phyloP scores from a whole-genome alignment of 768 basidiomycete species.

The Termitomyces sp. region DNA sequence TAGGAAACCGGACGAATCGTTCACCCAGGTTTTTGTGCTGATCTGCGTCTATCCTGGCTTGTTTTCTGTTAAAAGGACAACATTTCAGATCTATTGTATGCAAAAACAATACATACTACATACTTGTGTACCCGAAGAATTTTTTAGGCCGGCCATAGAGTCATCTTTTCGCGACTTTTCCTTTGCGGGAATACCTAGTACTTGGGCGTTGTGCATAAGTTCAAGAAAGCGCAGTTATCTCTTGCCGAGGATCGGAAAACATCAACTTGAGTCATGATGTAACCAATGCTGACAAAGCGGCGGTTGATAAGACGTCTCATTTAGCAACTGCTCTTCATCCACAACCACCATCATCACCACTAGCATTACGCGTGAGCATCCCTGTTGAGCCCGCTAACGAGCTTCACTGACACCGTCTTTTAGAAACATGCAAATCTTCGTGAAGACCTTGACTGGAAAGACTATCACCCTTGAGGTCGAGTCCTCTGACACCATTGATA shows the following conservation, averaged over 20 bases:
- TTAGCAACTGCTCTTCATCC: neutral
- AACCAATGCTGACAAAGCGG: conserved; percentile 12
- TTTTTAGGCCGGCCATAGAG: no score
- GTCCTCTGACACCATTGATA: conserved; percentile 8
- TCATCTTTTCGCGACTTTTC: no score
- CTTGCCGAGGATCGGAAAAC: no score
- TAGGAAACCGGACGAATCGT: neutral
- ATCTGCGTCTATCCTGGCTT: neutral
- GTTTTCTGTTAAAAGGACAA: neutral
- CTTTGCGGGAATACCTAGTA: no score
- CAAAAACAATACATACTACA: no score
- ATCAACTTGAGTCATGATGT: neutral
- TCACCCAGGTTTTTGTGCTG: neutral
- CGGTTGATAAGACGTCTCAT: conserved; percentile 9
- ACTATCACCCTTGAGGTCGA: conserved; percentile 11
- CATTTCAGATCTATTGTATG: no score
- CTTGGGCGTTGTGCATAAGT: neutral
- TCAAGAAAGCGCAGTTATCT: no score
- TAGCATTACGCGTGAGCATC: neutral
- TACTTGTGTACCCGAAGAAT: no score
- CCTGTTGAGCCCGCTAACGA: neutral
- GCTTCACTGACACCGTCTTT: neutral
- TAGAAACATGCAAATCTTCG: conserved; percentile 18
- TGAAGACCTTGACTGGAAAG: conserved; percentile 15
- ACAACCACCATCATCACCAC: conserved; percentile 10